Evolutionary conservation across 192 early-diverging fungal genomes (phyloP), one percentile per base, ranked within the genome.

Genomic region (Coemansia sp.): DNA sequence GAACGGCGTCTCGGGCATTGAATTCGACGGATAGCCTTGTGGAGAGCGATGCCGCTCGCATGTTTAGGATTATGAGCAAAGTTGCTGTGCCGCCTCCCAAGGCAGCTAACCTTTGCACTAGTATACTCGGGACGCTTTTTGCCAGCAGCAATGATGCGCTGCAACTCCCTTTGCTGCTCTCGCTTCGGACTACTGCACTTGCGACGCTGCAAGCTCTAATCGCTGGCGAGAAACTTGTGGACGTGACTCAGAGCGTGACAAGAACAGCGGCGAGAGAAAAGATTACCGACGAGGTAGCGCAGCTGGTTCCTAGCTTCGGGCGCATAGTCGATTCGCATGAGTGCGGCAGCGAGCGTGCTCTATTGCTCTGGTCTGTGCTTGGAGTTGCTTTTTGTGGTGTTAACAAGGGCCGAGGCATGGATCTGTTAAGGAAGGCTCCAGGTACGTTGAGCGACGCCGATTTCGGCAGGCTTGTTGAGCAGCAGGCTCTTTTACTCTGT

Each of bases 51-150:
- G 78, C 73, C 7, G 65, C 64, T 38, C 73, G 78, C 13, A 80
- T 80, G 78, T 80, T 80, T 70, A 73, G 68, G 29, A 20, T 80
- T 27, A 68, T 75, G 73, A 80, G 78, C 70, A 65, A 66, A 41
- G 78, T 80, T 3, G 61, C 61, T 3, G 44, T 80, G n/a, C 60
- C 73, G 24, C 66, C 69, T 5, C 52, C 72, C 34, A 64, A 69
- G 29, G 54, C 63, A 10, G 70, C 63, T 0, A 67, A 55, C 13
- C 1, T 66, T 41, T 80, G 78, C 55, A 3, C 70, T 2, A 60
- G 47, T 18, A 47, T 80, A 3, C 10, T 74, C 8, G 40, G 52
- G 18, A 16, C 20, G 15, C 52, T 80, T 13, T 75, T 80, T 62
- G 61, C 41, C 7, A 40, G 22, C 22, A 11, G 22, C 63, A 4